These are phyloP conservation scores for Salix caprea DNA, from an alignment of 345 rosid genomes.

Conservation along the genomic window DNA sequence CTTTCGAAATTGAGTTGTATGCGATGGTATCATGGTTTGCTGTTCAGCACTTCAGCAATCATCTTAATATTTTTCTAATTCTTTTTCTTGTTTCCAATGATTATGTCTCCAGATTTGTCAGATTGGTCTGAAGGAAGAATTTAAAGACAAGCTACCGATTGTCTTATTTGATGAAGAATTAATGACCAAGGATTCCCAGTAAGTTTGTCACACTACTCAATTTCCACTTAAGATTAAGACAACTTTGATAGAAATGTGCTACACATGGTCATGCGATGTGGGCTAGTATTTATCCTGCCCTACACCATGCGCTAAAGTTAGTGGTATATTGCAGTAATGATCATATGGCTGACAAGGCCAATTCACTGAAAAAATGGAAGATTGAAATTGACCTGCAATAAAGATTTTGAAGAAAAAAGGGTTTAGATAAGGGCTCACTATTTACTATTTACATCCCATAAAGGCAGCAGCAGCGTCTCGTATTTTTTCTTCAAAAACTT, in stretches of 20 bases:
- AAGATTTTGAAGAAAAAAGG: neutral
- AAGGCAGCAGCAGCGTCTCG: neutral
- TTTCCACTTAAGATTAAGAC: neutral
- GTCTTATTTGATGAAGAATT: slow-evolving; percentile 76
- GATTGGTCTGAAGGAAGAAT: slow-evolving; percentile 54
- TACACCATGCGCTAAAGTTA: neutral
- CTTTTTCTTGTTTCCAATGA: neutral
- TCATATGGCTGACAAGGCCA: neutral
- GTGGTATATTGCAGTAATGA: neutral
- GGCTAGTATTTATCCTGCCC: slow-evolving; percentile 1
- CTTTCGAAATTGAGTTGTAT: neutral
- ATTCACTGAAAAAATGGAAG: neutral
- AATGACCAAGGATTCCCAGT: slow-evolving; percentile 70
- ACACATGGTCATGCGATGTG: neutral
- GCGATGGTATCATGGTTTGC: neutral
- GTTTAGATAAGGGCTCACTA: neutral
- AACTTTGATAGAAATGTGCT: neutral
- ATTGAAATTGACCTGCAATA: neutral
- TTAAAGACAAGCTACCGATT: slow-evolving; percentile 58
- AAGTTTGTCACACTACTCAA: slow-evolving; percentile 32
- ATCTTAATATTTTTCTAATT: neutral
- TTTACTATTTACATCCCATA: neutral
- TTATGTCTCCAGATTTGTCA: slow-evolving; percentile 20
- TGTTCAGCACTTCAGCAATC: neutral
- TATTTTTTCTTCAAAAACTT: no score